Percentiles rank a stretch among this genome's conserved stretches.
phyloP scores from a whole-genome alignment of 805 yeast species.

The Ogataea henricii region DNA sequence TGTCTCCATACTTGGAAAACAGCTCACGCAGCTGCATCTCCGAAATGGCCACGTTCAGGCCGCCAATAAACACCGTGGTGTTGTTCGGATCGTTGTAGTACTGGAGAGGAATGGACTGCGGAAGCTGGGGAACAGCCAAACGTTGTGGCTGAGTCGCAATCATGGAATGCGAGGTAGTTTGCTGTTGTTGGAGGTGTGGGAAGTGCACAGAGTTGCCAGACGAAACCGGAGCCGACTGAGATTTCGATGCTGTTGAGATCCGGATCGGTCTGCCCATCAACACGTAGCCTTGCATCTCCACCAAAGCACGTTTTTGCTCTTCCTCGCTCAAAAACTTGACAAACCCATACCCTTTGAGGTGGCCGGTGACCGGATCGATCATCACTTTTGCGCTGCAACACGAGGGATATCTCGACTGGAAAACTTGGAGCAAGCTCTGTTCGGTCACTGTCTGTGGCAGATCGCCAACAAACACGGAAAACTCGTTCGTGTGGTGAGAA shows the following conservation, averaged over 20 bases:
- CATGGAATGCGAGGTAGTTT: constrained; percentile 12
- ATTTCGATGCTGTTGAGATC: constrained; percentile 64
- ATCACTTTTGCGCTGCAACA: constrained; percentile 77
- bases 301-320: constrained; percentile 70
- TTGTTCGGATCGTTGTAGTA: constrained; percentile 75
- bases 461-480: constrained; percentile 85
- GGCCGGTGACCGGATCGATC: constrained; percentile 68
- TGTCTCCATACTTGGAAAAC: constrained; percentile 70
- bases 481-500: constrained; percentile 39
- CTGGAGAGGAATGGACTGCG: constrained; percentile 48
- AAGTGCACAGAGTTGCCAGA: constrained; percentile 4
- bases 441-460: constrained; percentile 75
- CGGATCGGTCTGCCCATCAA: constrained; percentile 76
- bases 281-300: constrained; percentile 79
- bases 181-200: constrained; percentile 7
- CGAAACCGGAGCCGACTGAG: constrained; percentile 12
- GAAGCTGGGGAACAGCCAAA: constrained; percentile 29
- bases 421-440: constrained; percentile 59
- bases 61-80: constrained; percentile 80
- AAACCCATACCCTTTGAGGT: constrained; percentile 86
- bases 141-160: constrained; percentile 12
- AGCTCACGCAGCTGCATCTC: constrained; percentile 61
- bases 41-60: constrained; percentile 58
- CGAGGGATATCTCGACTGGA: constrained; percentile 70
- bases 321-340: constrained; percentile 68